Conservation (phyloP, 2,329 filamentous ascomycete genomes). For the Tolypocladium pustulatum region DNA sequence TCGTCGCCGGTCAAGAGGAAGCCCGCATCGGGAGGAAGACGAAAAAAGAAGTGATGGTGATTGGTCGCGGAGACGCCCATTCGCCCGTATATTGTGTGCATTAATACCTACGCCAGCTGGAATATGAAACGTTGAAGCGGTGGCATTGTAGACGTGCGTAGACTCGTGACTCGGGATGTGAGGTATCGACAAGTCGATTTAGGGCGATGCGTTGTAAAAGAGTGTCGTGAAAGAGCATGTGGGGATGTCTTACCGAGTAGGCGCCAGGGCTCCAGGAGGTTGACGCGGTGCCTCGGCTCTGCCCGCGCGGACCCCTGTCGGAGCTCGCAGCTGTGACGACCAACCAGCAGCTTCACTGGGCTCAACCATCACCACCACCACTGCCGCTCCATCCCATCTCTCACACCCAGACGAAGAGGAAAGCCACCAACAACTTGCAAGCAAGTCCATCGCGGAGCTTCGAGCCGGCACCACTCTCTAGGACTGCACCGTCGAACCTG, state of each 20-base stretch:
- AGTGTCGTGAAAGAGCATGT: not conserved
- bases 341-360: not conserved
- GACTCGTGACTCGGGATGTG: not conserved
- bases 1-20: slow-evolving; percentile 32
- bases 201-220: not conserved
- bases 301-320: slow-evolving; percentile 13
- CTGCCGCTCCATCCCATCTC: not conserved
- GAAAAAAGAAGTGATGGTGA: slow-evolving; percentile 22
- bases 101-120: not conserved
- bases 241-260: not conserved
- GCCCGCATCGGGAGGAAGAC: slow-evolving; percentile 16
- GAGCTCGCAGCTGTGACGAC: not conserved
- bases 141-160: not conserved
- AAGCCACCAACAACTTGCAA: not conserved
- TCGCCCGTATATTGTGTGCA: not conserved
- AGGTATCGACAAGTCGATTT: not conserved
- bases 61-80: not conserved
- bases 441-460: not conserved
- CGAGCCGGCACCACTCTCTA: too few species aligned
- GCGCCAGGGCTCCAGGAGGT: not conserved
- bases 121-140: not conserved
- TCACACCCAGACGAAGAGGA: not conserved
- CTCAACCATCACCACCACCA: not conserved
- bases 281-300: slow-evolving; percentile 14
- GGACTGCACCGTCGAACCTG: too few species aligned